These are phyloP conservation scores for Aspergillus arachidicola DNA, from an alignment of 2,329 filamentous ascomycete genomes.

Conservation along the genomic window DNA sequence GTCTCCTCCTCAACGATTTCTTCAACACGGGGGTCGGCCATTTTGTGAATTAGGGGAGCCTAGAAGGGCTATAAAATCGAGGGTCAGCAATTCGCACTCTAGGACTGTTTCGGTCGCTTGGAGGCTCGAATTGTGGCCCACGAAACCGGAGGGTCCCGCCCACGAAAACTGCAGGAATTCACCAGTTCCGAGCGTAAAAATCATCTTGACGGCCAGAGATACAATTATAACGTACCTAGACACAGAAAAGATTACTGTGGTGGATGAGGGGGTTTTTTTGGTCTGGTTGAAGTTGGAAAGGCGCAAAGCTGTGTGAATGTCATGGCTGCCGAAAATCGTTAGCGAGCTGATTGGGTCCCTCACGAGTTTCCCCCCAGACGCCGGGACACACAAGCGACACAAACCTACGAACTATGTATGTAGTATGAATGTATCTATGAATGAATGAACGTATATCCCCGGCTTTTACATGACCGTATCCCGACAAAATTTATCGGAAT, in stretches of 20 bases:
- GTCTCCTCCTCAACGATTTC: conserved; percentile 88
- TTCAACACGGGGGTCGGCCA: conserved; percentile 98
- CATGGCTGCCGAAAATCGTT: conserved; percentile 47
- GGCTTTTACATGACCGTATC: neutral
- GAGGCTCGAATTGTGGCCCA: conserved; percentile 22
- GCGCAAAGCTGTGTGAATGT: conserved; percentile 43
- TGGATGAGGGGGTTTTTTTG: conserved; percentile 41
- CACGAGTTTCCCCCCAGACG: conserved; percentile 23
- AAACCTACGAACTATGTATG: neutral
- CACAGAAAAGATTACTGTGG: conserved; percentile 36
- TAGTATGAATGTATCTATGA: neutral
- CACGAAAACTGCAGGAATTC: conserved; percentile 25
- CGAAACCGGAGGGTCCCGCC: conserved; percentile 21
- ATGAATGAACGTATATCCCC: neutral
- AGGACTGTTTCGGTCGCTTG: conserved; percentile 17
- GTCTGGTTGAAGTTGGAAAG: conserved; percentile 37
- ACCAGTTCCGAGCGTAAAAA: conserved; percentile 24
- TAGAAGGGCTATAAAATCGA: conserved; percentile 20
- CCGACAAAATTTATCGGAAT: neutral
- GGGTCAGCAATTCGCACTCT: conserved; percentile 23
- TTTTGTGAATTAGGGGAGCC: conserved; percentile 52
- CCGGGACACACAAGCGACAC: conserved; percentile 32
- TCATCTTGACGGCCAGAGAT: conserved; percentile 22
- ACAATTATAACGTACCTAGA: conserved; percentile 38
- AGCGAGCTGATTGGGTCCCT: conserved; percentile 42